Base-by-base conservation (phyloP, 2,329 filamentous ascomycete species). In the Clonostachys solani region DNA sequence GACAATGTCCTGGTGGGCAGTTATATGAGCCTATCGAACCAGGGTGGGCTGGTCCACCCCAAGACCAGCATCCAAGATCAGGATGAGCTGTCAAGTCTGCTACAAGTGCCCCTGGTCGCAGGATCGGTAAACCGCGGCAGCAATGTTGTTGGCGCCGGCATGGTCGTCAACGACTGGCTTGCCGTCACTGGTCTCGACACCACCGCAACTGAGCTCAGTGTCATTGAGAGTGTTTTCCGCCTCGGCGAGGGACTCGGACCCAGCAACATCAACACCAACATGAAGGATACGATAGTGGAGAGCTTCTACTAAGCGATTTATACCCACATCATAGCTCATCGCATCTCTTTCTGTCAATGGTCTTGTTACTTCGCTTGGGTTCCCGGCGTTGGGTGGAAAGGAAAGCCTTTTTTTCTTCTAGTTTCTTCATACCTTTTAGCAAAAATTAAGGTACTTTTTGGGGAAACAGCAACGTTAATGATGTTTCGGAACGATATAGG, bases 241-340 rank as follows among this genome's bases (percentile, higher is more conserved):
- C 77, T 99, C 42, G 92, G 92, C 53, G 92, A 97, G 75, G 91
- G 89, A 46, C 79, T 84, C 56, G 89, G 82, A 7, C 86, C 90
- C 44, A 83, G 83, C 61, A 84, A 81, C 59, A 90, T 92, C 73
- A 89, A 89, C 67, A 87, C 84, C 45, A 84, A 74, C 57, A 85
- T 96, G 76, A 97, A 96, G 81, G 92, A 97, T 68, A 94, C 91
- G 55, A 95, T 99, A 83, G 94, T 99, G 52, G 94, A 99, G 77
- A 95, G 89, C 60, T 99, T 97, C 75, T 99, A 99, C 76, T 99
- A 79, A 78, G 60, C 33, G 9, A 29, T 29, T 29, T 29, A 29
- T 29, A 29, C 23, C 23, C 23, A 29, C 23, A 29, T 29, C 23
- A 29, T 29, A 29, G 23, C 23, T 29, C 23, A 29, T 29, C 23